These are phyloP conservation scores for Emmonsiellopsis sp. DNA, from an alignment of 2,329 filamentous ascomycete species.

Conservation along the genomic window DNA sequence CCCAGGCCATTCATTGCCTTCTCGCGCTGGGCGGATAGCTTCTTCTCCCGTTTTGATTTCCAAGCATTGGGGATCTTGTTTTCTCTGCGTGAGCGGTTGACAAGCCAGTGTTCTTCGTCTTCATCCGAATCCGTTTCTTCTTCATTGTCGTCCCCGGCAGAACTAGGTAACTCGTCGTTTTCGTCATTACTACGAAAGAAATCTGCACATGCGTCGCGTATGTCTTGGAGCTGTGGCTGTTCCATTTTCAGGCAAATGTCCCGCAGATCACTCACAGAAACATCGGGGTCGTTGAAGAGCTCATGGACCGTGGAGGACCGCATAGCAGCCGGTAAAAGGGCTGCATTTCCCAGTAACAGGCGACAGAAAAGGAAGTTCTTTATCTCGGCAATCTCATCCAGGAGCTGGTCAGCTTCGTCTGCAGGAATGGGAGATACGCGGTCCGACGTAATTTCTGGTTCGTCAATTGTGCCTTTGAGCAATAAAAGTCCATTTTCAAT, in stretches of 20 bases:
- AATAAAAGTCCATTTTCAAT: conserved; percentile 14
- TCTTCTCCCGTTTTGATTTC: conserved; percentile 26
- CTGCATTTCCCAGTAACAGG: conserved; percentile 37
- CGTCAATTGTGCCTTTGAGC: conserved; percentile 19
- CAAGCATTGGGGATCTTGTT: conserved; percentile 16
- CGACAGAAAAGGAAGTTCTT: conserved; percentile 43
- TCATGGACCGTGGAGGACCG: conserved; percentile 31
- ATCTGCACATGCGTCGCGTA: conserved; percentile 45
- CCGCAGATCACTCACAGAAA: conserved; percentile 36
- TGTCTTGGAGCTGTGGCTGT: conserved; percentile 39
- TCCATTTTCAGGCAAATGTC: conserved; percentile 43
- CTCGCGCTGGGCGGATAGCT: conserved; percentile 2
- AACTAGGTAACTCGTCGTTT: conserved; percentile 18
- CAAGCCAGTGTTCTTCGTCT: conserved; percentile 13
- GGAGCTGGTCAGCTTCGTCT: conserved; percentile 35
- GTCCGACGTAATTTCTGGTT: conserved; percentile 20
- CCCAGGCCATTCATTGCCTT: not conserved
- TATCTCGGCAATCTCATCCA: conserved; percentile 41
- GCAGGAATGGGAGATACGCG: conserved; percentile 32
- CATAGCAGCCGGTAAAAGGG: conserved; percentile 38
- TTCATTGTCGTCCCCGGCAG: conserved; percentile 3
- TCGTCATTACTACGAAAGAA: conserved; percentile 31
- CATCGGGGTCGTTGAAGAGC: conserved; percentile 35
- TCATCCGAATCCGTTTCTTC: conserved; percentile 10
- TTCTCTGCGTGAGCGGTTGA: conserved; percentile 19